phyloP scores from a whole-genome alignment of 495 filamentous ascomycete genomes.

The Daldinia caldariorum region DNA sequence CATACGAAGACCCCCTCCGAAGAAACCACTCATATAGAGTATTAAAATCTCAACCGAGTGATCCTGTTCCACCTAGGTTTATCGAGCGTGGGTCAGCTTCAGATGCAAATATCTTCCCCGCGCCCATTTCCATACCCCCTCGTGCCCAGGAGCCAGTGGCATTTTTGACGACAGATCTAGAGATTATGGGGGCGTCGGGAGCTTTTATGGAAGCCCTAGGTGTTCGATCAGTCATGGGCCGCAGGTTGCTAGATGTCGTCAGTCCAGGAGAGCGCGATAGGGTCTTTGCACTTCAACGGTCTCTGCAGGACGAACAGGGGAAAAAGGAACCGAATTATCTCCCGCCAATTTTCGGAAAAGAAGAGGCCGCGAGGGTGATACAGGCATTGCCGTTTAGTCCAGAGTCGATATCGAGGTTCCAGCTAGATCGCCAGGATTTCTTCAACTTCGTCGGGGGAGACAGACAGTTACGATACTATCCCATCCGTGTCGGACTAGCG shows the following conservation, averaged over 20 bases:
- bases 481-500: slow-evolving; percentile 59
- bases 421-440: slow-evolving; percentile 58
- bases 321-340: slow-evolving; percentile 64
- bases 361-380: slow-evolving; percentile 60
- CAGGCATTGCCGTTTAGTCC: slow-evolving; percentile 57
- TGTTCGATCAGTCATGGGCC: slow-evolving; percentile 50
- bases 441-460: slow-evolving; percentile 60
- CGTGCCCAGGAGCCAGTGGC: slow-evolving; percentile 59
- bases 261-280: slow-evolving; percentile 60
- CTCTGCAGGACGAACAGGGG: slow-evolving; percentile 59
- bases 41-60: slow-evolving; percentile 66
- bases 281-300: slow-evolving; percentile 56
- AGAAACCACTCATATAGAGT: slow-evolving; percentile 64
- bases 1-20: slow-evolving; percentile 61
- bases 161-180: slow-evolving; percentile 64
- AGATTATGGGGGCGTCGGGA: slow-evolving; percentile 63
- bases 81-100: slow-evolving; percentile 54
- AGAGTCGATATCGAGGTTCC: slow-evolving; percentile 58
- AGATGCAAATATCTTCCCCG: slow-evolving; percentile 59
- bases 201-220: slow-evolving; percentile 63
- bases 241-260: slow-evolving; percentile 62
- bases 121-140: slow-evolving; percentile 56
- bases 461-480: slow-evolving; percentile 54
- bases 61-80: slow-evolving; percentile 57
- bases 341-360: slow-evolving; percentile 62